Evolutionary conservation across 768 basidiomycete genomes (phyloP).

Genomic region (Trichaptum fuscoviolaceum): DNA sequence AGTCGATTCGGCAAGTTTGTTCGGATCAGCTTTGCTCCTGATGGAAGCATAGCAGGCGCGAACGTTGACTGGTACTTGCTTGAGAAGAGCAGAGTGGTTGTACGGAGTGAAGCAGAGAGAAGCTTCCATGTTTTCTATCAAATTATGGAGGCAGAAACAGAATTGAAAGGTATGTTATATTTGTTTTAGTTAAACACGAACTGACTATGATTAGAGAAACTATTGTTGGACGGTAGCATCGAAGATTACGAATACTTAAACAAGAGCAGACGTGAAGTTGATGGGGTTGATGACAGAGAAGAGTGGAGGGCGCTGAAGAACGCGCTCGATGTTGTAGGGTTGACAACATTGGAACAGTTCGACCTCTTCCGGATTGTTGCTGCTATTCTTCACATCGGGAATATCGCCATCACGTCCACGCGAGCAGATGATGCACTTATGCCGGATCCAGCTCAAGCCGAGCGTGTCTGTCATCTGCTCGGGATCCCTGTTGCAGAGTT

Average conservation of each 20-base stretch:
- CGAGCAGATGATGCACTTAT: slow-evolving; percentile 76
- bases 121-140: slow-evolving; percentile 99
- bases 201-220: slow-evolving; percentile 44
- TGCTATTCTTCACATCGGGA: slow-evolving; percentile 92
- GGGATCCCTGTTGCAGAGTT: slow-evolving; percentile 87
- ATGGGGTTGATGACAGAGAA: slow-evolving; percentile 87
- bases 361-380: slow-evolving; percentile 94
- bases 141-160: slow-evolving; percentile 69
- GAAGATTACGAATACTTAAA: slow-evolving; percentile 90
- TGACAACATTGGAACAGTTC: slow-evolving; percentile 76
- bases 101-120: slow-evolving; percentile 81
- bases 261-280: slow-evolving; percentile 85
- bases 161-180: slow-evolving; percentile 56
- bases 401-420: slow-evolving; percentile 76
- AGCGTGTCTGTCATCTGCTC: slow-evolving; percentile 84
- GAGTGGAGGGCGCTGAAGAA: slow-evolving; percentile 82
- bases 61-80: slow-evolving; percentile 99
- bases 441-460: slow-evolving; percentile 80
- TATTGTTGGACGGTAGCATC: slow-evolving; percentile 68
- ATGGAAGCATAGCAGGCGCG: slow-evolving; percentile 94
- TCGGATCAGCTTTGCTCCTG: slow-evolving; percentile 86
- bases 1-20: slow-evolving; percentile 99
- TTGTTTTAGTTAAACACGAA: slow-evolving; percentile 7
- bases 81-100: slow-evolving; percentile 94
- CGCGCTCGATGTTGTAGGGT: slow-evolving; percentile 88